Base-by-base conservation (phyloP, 106 monocot genomes). In the Amphibolis antarctica region DNA sequence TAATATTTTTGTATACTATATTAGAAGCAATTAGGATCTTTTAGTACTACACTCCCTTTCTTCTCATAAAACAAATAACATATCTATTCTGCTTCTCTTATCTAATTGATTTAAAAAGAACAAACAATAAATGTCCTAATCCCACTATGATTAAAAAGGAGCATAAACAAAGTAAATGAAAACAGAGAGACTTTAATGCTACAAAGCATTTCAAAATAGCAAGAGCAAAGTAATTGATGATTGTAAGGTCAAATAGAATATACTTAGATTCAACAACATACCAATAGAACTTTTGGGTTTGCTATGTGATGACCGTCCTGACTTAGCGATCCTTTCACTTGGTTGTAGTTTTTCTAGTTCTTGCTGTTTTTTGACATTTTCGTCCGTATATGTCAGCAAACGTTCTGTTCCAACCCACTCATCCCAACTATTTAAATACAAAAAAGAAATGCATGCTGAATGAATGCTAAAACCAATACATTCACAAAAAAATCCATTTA, bases 391-490 rank as follows among this genome's bases (percentile, higher is more conserved):
- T 70, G 84, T 90, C 73, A 96, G 62, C 75, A 96, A 78, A 36
- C 96, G 86, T 47, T 82, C 79, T 47, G 65, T 61, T 20, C 47
- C 82, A 69, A 90, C 74, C 96, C 96, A 96, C 75, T 96, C 96
- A 76, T 96, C 96, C 96, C 96, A 96, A 63, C 90, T 96, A 66
- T 66, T 71, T 48, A 59, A 58, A 44, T 55, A 30, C n/a, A 24
- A 63, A 23, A 23, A 63, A 46, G 44, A 44, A 46, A 23, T 10
- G 1, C 10, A 44, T 12, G 43, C 22, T 10, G 9, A 63, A 45
- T 25, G 20, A 23, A 55, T 55, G 1, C 23, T 1, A 55, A 53
- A 23, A 55, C 9, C 15, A 49, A 49, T 0, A 17, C 10, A 49
- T 17, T 10, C 14, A 10, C 46, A 46, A 46, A 10, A 46, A 55